These are phyloP conservation scores for Lasiodiplodia sp. DNA, from an alignment of 2,329 filamentous ascomycete species.

Conservation along the genomic window DNA sequence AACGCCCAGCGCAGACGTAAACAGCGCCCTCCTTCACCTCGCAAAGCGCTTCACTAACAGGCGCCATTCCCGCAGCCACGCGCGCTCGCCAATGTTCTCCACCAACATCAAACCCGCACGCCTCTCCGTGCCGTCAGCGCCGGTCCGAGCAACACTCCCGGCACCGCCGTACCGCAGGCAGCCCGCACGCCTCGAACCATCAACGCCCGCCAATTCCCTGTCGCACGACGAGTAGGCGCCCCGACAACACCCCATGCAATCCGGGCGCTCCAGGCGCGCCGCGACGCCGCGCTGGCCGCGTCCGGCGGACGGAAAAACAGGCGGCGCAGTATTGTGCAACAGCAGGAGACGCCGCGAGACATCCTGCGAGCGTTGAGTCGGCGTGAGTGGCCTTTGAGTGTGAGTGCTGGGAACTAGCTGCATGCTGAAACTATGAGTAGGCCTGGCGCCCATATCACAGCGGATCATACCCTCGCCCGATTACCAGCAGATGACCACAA, in stretches of 20 bases:
- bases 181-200: slow-evolving; percentile 44
- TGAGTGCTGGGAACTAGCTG: slow-evolving; percentile 10
- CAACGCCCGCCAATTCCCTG: slow-evolving; percentile 43
- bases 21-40: neutral
- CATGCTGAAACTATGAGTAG: slow-evolving; percentile 43
- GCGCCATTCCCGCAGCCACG: slow-evolving; percentile 38
- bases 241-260: slow-evolving; percentile 64
- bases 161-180: slow-evolving; percentile 35
- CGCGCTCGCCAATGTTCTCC: slow-evolving; percentile 39
- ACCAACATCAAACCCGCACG: slow-evolving; percentile 43
- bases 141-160: slow-evolving; percentile 45
- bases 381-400: slow-evolving; percentile 44
- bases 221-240: slow-evolving; percentile 39
- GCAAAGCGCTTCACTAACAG: neutral
- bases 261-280: slow-evolving; percentile 61
- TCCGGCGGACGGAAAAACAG: slow-evolving; percentile 50
- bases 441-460: slow-evolving; percentile 57
- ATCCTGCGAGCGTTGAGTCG: slow-evolving; percentile 61
- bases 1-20: slow-evolving; percentile 38
- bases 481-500: slow-evolving; percentile 41
- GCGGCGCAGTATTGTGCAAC: slow-evolving; percentile 56
- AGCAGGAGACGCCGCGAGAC: slow-evolving; percentile 64
- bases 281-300: slow-evolving; percentile 58
- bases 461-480: slow-evolving; percentile 57
- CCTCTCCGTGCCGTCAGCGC: slow-evolving; percentile 45